Evolutionary conservation across 164 flowering plant species (phyloP).

Genomic region (Berberis thunbergii): DNA sequence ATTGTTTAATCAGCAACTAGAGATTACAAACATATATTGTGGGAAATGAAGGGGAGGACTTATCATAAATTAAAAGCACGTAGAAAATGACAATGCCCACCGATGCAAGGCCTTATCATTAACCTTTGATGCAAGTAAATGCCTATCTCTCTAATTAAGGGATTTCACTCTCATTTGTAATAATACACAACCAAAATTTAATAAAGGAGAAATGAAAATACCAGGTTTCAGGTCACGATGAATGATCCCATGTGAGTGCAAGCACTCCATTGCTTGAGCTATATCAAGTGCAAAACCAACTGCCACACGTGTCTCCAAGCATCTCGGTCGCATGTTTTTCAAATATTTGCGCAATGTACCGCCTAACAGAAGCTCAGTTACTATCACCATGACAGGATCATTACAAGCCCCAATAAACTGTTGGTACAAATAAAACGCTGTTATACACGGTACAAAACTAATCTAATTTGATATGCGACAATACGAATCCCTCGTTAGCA

Average conservation of each 20-base stretch:
- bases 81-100: too few species aligned
- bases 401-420: conserved; percentile 94
- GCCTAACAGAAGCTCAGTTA: conserved; percentile 81
- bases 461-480: background rate
- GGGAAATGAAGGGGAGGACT: too few species aligned
- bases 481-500: too few species aligned
- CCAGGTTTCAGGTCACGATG: conserved; percentile 96
- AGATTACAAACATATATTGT: too few species aligned
- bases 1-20: too few species aligned
- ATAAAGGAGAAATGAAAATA: conserved; percentile 14
- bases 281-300: conserved; percentile 75
- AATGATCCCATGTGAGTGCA: conserved; percentile 85
- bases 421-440: conserved; percentile 8
- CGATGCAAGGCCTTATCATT: too few species aligned
- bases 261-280: conserved; percentile 88
- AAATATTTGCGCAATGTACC: conserved; percentile 81
- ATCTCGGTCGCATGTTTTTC: conserved; percentile 59
- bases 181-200: background rate
- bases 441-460: background rate
- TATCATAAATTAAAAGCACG: too few species aligned
- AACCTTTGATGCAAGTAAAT: too few species aligned
- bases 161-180: background rate
- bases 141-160: too few species aligned
- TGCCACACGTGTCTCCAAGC: conserved; percentile 58
- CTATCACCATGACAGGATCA: conserved; percentile 81